phyloP scores from a whole-genome alignment of 352 stramenopile genomes.

The Pythium insidiosum region DNA sequence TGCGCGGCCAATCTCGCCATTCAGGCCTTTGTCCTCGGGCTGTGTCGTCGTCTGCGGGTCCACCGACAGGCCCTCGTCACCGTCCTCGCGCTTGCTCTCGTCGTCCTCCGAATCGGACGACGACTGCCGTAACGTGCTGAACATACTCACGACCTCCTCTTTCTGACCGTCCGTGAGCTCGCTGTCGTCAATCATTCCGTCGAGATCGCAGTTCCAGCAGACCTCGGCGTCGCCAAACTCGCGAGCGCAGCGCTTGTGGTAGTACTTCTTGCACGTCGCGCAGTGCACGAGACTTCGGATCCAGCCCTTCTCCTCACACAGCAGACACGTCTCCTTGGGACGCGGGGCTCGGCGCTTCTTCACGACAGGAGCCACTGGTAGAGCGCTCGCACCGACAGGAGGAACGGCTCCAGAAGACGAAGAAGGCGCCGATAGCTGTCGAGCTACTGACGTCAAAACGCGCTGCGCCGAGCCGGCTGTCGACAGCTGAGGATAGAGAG shows the following conservation, averaged over 20 bases:
- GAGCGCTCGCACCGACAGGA: constrained; percentile 2
- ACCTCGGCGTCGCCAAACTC: constrained; percentile 61
- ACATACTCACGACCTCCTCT: constrained; percentile 33
- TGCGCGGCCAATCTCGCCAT: background rate
- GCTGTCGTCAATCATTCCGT: constrained; percentile 69
- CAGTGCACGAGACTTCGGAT: constrained; percentile 33
- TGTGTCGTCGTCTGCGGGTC: constrained; percentile 2
- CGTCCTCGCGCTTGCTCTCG: constrained; percentile 8
- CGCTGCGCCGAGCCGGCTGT: no score
- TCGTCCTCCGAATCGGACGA: no score
- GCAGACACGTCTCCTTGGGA: constrained; percentile 38
- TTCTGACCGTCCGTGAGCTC: constrained; percentile 48
- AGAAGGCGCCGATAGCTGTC: background rate
- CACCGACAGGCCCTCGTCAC: constrained; percentile 11
- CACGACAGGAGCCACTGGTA: no score
- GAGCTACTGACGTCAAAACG: background rate
- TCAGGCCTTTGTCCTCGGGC: constrained; percentile 1
- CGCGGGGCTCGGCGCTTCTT: constrained; percentile 15
- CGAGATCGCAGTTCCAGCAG: constrained; percentile 73
- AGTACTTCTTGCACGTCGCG: constrained; percentile 46
- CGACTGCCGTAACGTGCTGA: constrained; percentile 28
- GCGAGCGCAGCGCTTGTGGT: constrained; percentile 60
- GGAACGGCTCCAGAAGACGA: background rate
- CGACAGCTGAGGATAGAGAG: no score
- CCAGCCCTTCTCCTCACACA: constrained; percentile 42